Conservation (phyloP, 2,329 filamentous ascomycete species). For the Fusarium temperatum region DNA sequence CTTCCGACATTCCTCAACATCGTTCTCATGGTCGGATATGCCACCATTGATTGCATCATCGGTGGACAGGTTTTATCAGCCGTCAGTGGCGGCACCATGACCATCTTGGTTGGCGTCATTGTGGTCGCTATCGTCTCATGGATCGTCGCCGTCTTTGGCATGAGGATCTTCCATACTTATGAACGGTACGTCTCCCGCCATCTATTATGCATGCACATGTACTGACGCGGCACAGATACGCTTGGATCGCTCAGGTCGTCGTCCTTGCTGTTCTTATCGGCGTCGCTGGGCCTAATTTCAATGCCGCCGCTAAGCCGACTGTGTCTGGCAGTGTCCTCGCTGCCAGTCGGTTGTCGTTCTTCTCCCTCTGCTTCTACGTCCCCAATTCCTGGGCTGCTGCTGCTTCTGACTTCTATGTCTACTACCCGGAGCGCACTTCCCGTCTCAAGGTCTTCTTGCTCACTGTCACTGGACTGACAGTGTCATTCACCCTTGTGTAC, state of each 20-base stretch:
- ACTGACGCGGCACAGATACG: slow-evolving; percentile 39
- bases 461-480: slow-evolving; percentile 73
- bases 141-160: slow-evolving; percentile 72
- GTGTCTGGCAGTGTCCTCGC: slow-evolving; percentile 69
- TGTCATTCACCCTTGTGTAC: slow-evolving; percentile 72
- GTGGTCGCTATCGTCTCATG: slow-evolving; percentile 78
- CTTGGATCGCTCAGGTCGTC: slow-evolving; percentile 73
- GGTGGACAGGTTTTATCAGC: slow-evolving; percentile 81
- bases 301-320: slow-evolving; percentile 71
- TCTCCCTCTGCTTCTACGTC: slow-evolving; percentile 70
- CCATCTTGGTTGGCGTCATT: slow-evolving; percentile 78
- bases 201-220: not conserved
- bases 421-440: slow-evolving; percentile 72
- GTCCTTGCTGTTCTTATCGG: slow-evolving; percentile 78
- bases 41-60: slow-evolving; percentile 80
- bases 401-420: slow-evolving; percentile 82
- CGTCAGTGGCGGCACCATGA: slow-evolving; percentile 71
- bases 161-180: slow-evolving; percentile 71
- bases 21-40: slow-evolving; percentile 80
- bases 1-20: slow-evolving; percentile 44
- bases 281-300: slow-evolving; percentile 67
- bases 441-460: slow-evolving; percentile 72
- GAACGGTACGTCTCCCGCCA: slow-evolving; percentile 56
- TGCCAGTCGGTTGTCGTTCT: slow-evolving; percentile 69
- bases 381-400: slow-evolving; percentile 71